phyloP scores from a whole-genome alignment of 2,329 filamentous ascomycete genomes.

The Plectosphaerella cucumerina region DNA sequence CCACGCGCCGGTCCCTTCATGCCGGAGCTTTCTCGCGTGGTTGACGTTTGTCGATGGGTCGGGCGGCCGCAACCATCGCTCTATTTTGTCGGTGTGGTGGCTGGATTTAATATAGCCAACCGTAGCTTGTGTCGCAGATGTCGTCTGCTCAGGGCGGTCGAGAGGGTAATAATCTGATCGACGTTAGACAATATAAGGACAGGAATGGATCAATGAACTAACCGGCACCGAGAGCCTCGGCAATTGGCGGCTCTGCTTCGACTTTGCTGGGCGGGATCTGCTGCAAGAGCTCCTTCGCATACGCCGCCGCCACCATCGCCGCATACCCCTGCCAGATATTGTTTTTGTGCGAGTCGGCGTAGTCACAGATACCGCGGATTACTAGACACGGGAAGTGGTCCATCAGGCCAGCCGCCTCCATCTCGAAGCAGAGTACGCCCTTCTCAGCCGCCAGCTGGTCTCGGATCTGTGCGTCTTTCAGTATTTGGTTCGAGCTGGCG shows the following conservation, averaged over 20 bases:
- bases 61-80: conserved; percentile 10
- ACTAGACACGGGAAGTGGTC: conserved; percentile 23
- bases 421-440: no score
- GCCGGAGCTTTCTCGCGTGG: conserved; percentile 5
- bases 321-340: conserved; percentile 24
- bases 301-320: conserved; percentile 23
- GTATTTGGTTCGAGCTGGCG: conserved; percentile 11
- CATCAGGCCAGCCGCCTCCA: no score
- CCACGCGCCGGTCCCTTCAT: conserved; percentile 10
- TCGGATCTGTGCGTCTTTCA: conserved; percentile 13
- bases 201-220: not conserved
- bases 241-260: not conserved
- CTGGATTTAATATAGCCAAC: conserved; percentile 7
- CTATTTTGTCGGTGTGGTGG: not conserved
- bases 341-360: conserved; percentile 27
- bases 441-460: conserved; percentile 8
- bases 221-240: not conserved
- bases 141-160: no score
- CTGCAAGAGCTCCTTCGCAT: conserved; percentile 18
- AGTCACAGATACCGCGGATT: conserved; percentile 30
- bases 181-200: not conserved
- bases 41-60: conserved; percentile 8
- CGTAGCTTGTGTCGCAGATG: conserved; percentile 11
- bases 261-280: conserved; percentile 9
- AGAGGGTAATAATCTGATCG: no score